phyloP scores from a whole-genome alignment of 1,284 basidiomycete genomes.

The Trichosporon sp. region DNA sequence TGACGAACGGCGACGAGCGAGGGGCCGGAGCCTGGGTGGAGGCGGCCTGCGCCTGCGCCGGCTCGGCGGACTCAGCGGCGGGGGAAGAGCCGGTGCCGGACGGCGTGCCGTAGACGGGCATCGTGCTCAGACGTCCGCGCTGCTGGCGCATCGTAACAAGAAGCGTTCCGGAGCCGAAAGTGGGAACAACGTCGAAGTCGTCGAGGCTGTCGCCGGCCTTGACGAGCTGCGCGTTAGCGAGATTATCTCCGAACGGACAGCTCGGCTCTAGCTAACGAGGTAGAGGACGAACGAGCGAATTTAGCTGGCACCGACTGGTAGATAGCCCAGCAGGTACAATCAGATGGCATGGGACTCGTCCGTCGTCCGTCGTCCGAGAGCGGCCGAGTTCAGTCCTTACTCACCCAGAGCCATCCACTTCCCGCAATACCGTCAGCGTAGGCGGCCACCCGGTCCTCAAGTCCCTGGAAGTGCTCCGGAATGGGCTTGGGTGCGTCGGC shows the following conservation, averaged over 20 bases:
- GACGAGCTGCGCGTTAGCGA: conserved; percentile 29
- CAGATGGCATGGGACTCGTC: background rate
- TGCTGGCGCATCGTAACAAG: conserved; percentile 57
- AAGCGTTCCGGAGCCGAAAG: conserved; percentile 84
- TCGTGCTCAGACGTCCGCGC: conserved; percentile 32
- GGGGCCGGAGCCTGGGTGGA: conserved; percentile 1
- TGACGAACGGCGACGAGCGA: too few relatives aligned
- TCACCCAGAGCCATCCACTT: conserved; percentile 72
- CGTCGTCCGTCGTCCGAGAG: background rate
- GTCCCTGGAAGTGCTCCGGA: conserved; percentile 23
- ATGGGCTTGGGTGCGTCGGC: conserved; percentile 24
- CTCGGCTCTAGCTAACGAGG: too few relatives aligned
- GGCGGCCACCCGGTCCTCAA: conserved; percentile 40
- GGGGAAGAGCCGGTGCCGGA: background rate
- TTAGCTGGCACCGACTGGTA: too few relatives aligned
- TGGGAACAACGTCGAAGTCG: conserved; percentile 50
- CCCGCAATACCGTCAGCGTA: conserved; percentile 47
- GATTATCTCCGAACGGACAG: too few relatives aligned
- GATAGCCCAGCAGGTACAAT: too few relatives aligned
- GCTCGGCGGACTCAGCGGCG: conserved; percentile 2
- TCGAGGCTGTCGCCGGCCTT: conserved; percentile 27
- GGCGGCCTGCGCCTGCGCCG: conserved; percentile 5
- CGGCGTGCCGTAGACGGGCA: conserved; percentile 29
- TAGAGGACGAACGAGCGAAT: background rate
- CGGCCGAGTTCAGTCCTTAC: conserved; percentile 42